Percentiles rank a stretch among this genome's conserved stretches.
Conservation (phyloP, 2,329 filamentous ascomycete genomes). For the Rhinocladiella similis region DNA sequence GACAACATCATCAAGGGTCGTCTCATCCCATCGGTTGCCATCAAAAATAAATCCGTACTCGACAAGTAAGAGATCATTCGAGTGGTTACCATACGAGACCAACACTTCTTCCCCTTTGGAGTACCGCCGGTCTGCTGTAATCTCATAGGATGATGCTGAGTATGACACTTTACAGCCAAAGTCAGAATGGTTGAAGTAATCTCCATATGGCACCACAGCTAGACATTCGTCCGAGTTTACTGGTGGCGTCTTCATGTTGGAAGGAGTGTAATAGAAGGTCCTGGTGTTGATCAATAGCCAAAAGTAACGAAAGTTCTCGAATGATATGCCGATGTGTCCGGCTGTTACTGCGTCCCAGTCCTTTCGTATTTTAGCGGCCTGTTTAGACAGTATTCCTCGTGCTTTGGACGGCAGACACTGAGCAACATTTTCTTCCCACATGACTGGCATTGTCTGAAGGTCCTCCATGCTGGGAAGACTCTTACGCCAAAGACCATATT, state of each 20-base stretch:
- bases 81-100: constrained; percentile 17
- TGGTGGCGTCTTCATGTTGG: constrained; percentile 37
- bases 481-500: constrained; percentile 1
- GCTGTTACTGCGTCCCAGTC: constrained; percentile 11
- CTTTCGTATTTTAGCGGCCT: constrained; percentile 1
- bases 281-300: constrained; percentile 64
- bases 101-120: constrained; percentile 13
- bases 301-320: constrained; percentile 41
- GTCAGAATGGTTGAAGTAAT: constrained; percentile 50
- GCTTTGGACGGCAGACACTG: constrained; percentile 4
- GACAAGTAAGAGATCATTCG: constrained; percentile 18
- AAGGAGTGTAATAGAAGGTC: constrained; percentile 58
- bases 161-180: constrained; percentile 14
- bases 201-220: constrained; percentile 47
- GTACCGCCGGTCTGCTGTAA: background rate
- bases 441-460: constrained; percentile 7
- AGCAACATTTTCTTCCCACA: constrained; percentile 1
- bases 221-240: constrained; percentile 45
- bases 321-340: background rate
- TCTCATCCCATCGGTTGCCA: constrained; percentile 5
- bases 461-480: constrained; percentile 1
- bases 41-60: constrained; percentile 20
- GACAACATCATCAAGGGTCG: constrained; percentile 10
- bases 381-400: constrained; percentile 4
- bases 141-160: constrained; percentile 7